These are phyloP conservation scores for Colletotrichum musicola DNA, from an alignment of 2,329 filamentous ascomycete genomes.

Conservation along the genomic window DNA sequence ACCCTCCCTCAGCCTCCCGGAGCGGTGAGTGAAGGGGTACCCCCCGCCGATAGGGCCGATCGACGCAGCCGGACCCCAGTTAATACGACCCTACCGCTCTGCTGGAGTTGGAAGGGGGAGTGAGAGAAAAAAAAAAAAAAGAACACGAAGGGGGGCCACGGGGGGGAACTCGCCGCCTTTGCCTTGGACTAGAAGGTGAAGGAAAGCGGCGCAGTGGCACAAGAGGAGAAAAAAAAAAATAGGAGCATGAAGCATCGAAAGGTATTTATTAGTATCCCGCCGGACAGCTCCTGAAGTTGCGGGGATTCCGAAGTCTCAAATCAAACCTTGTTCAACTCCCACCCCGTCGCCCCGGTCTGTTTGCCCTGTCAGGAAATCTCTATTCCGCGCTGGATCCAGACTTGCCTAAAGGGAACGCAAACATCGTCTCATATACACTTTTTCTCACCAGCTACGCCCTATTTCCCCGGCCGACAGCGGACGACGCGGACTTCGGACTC, in stretches of 20 bases:
- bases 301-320: slow-evolving; percentile 7
- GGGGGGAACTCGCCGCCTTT: slow-evolving; percentile 3
- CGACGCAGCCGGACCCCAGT: slow-evolving; percentile 31
- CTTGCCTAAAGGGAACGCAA: neutral
- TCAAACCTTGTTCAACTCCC: slow-evolving; percentile 17
- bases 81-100: slow-evolving; percentile 23
- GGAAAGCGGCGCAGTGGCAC: neutral
- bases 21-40: slow-evolving; percentile 26
- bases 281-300: neutral
- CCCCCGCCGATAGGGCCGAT: slow-evolving; percentile 38
- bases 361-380: neutral
- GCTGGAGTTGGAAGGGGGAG: neutral
- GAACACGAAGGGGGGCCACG: slow-evolving; percentile 8
- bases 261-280: slow-evolving; percentile 1
- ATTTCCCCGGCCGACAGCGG: neutral
- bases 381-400: neutral
- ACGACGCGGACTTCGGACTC: neutral
- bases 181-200: slow-evolving; percentile 13
- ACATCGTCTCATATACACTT: slow-evolving; percentile 28
- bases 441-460: neutral
- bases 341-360: slow-evolving; percentile 1
- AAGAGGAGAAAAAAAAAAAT: neutral
- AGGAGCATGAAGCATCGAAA: neutral
- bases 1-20: slow-evolving; percentile 1
- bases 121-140: slow-evolving; percentile 5